Evolutionary conservation across 106 monocot genomes (phyloP), one percentile per base, ranked within the genome.

Genomic region (Dendrobium nobile): DNA sequence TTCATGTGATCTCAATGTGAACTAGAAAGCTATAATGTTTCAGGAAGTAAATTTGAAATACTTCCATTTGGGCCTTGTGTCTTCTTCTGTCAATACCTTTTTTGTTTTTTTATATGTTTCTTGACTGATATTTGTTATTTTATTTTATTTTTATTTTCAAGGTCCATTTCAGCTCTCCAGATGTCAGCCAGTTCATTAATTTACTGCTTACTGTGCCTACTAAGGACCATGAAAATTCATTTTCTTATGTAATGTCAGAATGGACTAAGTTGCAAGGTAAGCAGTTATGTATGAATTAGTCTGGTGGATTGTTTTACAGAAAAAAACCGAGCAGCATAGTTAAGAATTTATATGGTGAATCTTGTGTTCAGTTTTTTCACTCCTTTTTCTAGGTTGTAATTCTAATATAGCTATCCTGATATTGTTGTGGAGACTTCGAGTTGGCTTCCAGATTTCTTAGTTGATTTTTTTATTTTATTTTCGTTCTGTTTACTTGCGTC

Each of bases 131-230:
- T 77, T 74, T 84, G 4, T 6, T 81, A 83, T 20, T 65, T 58
- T 16, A 37, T 37, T 37, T 37, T 37, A 37, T 37, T 75, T 80
- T 17, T 82, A 95, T 58, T 20, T 75, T 83, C n/a, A 85, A 99
- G 99, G 91, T 99, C 75, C 99, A 99, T 95, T 85, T 95, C 31
- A 93, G 95, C 82, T 79, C 82, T 17, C 92, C 93, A 84, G 86
- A 87, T 88, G 83, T 92, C 72, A 87, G 88, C 47, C 90, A 84
- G 72, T 93, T 95, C 81, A 91, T 99, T 76, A 86, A 85, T 80
- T 80, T 95, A 75, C 77, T 99, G 85, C 87, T 93, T 65, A 75
- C 55, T 59, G 33, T 93, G 26, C 93, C 95, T 74, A 87, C 91
- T 77, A 77, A 84, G 59, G 99, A 88, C 73, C 67, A 90, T 91